Percentiles rank a stretch among this genome's conserved stretches.
Conservation (phyloP, 2,329 filamentous ascomycete genomes). For the Ascochyta rabiei region DNA sequence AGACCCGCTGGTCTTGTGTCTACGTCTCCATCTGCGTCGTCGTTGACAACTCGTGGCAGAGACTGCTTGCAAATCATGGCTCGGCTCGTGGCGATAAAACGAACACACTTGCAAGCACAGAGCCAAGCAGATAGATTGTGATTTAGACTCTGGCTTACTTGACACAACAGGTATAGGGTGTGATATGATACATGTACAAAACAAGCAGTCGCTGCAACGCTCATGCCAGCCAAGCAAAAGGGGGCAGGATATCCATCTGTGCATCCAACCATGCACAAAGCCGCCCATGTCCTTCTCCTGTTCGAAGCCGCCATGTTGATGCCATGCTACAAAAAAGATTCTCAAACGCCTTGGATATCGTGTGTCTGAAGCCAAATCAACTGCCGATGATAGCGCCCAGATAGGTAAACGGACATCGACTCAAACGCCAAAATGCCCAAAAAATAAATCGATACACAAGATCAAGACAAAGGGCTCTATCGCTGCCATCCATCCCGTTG, state of each 20-base stretch:
- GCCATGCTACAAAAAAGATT: conserved; percentile 12
- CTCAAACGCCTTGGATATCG: conserved; percentile 1
- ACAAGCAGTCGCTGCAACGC: conserved; percentile 8
- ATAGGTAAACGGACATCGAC: not conserved
- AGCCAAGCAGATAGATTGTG: too few relatives aligned
- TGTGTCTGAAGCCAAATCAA: not conserved
- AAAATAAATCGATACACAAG: not conserved
- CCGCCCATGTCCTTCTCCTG: not conserved
- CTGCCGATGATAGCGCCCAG: not conserved
- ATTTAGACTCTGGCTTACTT: too few relatives aligned
- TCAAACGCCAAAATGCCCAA: not conserved
- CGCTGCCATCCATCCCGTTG: conserved; percentile 28
- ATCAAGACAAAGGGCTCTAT: not conserved
- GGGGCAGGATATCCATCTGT: not conserved
- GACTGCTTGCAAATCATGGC: too few relatives aligned
- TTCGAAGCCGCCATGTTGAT: conserved; percentile 5
- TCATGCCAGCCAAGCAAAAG: conserved; percentile 2
- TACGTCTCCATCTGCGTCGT: too few relatives aligned
- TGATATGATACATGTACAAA: conserved; percentile 5
- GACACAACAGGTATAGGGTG: too few relatives aligned
- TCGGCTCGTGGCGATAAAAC: too few relatives aligned
- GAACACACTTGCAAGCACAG: too few relatives aligned
- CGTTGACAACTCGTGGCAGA: too few relatives aligned
- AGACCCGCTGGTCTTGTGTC: too few relatives aligned
- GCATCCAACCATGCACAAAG: not conserved